Conservation (phyloP, 1,284 basidiomycete species). For the Hemileia vastatrix region DNA sequence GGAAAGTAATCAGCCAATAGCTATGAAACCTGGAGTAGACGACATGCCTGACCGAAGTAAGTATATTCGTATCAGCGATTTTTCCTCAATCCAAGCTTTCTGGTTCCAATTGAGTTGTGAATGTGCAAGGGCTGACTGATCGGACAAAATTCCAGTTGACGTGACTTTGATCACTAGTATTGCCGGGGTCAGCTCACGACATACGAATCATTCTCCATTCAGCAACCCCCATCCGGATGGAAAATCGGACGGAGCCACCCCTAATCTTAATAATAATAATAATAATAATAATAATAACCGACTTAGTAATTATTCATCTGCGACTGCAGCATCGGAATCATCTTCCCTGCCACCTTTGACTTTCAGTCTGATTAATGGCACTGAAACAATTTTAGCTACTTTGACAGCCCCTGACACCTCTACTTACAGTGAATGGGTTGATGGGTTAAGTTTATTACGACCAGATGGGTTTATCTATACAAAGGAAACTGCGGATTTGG, state of each 20-base stretch:
- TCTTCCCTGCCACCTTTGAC: no score
- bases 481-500: conserved; percentile 72
- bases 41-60: conserved; percentile 67
- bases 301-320: no score
- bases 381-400: no score
- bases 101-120: conserved; percentile 25
- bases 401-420: conserved; percentile 73
- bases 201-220: no score
- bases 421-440: conserved; percentile 89
- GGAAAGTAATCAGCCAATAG: conserved; percentile 65
- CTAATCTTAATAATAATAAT: no score
- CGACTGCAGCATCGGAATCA: no score
- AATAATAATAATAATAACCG: no score
- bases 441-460: conserved; percentile 73
- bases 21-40: conserved; percentile 67
- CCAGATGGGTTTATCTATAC: conserved; percentile 67
- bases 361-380: no score
- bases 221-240: no score
- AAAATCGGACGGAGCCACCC: no score
- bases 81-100: conserved; percentile 19
- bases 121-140: neutral
- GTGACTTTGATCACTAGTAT: conserved; percentile 12
- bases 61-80: conserved; percentile 34
- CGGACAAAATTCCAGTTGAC: conserved; percentile 7
- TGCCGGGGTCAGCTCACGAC: no score